Evolutionary conservation across 2,329 filamentous ascomycete genomes (phyloP).

Genomic region (Fusarium transvaalense): DNA sequence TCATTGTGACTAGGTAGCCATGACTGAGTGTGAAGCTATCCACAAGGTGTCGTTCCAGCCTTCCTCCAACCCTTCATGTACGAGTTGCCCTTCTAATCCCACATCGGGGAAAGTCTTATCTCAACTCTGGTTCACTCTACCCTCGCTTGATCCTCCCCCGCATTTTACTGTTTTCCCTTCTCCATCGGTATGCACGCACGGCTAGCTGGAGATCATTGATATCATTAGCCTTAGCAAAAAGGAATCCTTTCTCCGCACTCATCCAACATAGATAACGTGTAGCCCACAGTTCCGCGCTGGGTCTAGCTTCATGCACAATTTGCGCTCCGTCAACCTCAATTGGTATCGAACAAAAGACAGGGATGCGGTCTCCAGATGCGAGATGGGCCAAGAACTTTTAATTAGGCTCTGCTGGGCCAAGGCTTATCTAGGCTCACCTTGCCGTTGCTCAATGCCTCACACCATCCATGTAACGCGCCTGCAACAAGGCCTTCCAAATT

Average conservation of each 20-base stretch:
- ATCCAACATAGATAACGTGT: slow-evolving; percentile 32
- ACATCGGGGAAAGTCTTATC: slow-evolving; percentile 39
- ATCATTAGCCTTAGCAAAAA: slow-evolving; percentile 12
- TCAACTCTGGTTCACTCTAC: slow-evolving; percentile 4
- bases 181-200: slow-evolving; percentile 10
- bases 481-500: neutral
- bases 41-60: slow-evolving; percentile 22
- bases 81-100: slow-evolving; percentile 36
- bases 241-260: slow-evolving; percentile 32
- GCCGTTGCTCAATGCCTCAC: slow-evolving; percentile 28
- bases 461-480: slow-evolving; percentile 7
- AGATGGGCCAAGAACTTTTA: slow-evolving; percentile 7
- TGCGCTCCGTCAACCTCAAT: slow-evolving; percentile 37
- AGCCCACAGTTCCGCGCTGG: neutral
- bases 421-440: slow-evolving; percentile 25
- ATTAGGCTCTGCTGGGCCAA: neutral
- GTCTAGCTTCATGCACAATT: slow-evolving; percentile 41
- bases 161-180: slow-evolving; percentile 14
- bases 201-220: slow-evolving; percentile 29
- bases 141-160: slow-evolving; percentile 26
- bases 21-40: slow-evolving; percentile 23
- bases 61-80: slow-evolving; percentile 36
- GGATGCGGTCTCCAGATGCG: slow-evolving; percentile 16
- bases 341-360: slow-evolving; percentile 26
- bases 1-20: slow-evolving; percentile 8